Evolutionary conservation across 371 early-diverging fungal species (phyloP), one percentile per base, ranked within the genome.

Genomic region (Parasitella parasitica): DNA sequence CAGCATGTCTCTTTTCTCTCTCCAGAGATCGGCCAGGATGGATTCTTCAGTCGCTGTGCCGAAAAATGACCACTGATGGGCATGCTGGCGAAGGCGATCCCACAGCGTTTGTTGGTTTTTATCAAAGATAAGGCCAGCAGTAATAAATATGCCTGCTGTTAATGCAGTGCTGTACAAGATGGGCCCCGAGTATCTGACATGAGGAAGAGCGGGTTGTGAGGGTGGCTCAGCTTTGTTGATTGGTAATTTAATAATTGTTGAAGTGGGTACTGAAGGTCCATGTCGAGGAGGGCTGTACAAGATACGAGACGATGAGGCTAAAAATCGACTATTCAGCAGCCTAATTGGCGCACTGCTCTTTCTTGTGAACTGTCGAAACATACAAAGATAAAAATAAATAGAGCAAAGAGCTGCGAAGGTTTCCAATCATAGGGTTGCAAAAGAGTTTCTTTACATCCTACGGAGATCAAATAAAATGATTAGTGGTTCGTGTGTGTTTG

Each of bases 61-160:
- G 66, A 54, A 54, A 26, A 60, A 37, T 15, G 54, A 38, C 71
- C 65, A 65, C 27, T 57, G 60, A 3, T 54, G 60, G 15, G 61
- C 28, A 51, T 53, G 65, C 12, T 35, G 38, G 4, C 60, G 43
- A 35, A 71, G 24, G 7, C 64, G 64, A 15, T 66, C 54, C 66
- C 69, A 71, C 24, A 70, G 50, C 12, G 66, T 60, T 22, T 65
- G 64, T 32, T 71, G 71, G 27, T 71, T 71, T 8, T 55, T 60
- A 53, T 69, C 69, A 38, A 55, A 70, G 15, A 61, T 41, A 9
- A 39, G 15, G 12, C 62, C 73, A 41, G 73, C 66, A 11, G 56
- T 53, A 20, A 70, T 48, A 39, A 73, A 73, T 15, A 57, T 39
- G n/a, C 24, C 37, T 0, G 57, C 49, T 27, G 54, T 59, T 11